Base-by-base conservation (phyloP, 2,329 filamentous ascomycete species). In the Ploettnerulaceae sp. region DNA sequence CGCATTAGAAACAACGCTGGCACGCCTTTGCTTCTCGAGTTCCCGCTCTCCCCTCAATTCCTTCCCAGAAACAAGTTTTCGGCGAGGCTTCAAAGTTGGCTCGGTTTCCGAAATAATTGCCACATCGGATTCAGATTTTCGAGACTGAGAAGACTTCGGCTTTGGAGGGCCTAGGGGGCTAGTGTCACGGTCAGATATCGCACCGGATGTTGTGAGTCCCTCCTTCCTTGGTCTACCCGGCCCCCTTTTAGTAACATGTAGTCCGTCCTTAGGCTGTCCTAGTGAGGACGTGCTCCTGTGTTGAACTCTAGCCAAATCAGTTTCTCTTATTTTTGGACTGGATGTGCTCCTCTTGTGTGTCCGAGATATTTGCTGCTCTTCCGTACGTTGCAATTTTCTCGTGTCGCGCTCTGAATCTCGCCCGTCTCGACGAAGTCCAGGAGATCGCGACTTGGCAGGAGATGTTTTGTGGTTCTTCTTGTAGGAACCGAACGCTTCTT, bases 401-500 rank as follows among this genome's bases (percentile, higher is more conserved):
- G 42, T 14, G 18, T 62, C 60, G 12, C 52, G 51, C 40, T 59
- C 52, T n/a, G 35, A 25, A 3, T 69, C 67, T 45, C 63, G 64
- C 9, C 69, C 52, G 7, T 69, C 67, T 42, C 64, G 65, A 15
- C 71, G 65, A 12, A 66, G 62, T 22, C 59, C 67, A 2, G 77
- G 75, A 15, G 77, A 76, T 48, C 74, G 77, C 3, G 64, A 67
- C 54, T 76, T 80, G 14, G 64, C 56, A 9, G 61, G 58, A 15
- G 72, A 70, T 8, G 45, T 39, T 53, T 74, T 77, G 39, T 74
- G 70, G 2, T 64, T 65, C 45, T 75, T 77, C 54, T 73, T 77
- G 56, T 77, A 79, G 22, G 77, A 76, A 47, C 89, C 83, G 55
- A 82, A 89, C 3, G 85, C 79, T 29, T 82, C 76, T 64, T 90